phyloP scores from a whole-genome alignment of 2,329 filamentous ascomycete genomes.

The Penicillium janthinellum region DNA sequence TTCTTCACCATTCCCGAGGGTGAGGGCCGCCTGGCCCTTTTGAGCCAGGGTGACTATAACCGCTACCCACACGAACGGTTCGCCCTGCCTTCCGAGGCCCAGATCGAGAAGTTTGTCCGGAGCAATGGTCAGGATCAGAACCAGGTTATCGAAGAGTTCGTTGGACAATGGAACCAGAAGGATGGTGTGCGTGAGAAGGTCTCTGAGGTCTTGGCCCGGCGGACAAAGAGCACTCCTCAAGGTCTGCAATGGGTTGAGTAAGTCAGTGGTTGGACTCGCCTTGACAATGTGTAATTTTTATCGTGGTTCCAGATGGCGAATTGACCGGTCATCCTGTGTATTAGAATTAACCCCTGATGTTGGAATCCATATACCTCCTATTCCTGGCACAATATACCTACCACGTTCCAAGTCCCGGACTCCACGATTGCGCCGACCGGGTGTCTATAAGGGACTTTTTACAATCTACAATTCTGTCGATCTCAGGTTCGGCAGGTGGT shows the following conservation, averaged over 20 bases:
- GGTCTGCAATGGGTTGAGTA: constrained; percentile 38
- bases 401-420: no score
- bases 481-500: no score
- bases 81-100: constrained; percentile 70
- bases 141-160: constrained; percentile 65
- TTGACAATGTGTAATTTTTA: constrained; percentile 25
- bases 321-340: constrained; percentile 17
- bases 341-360: constrained; percentile 22
- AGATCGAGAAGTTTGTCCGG: constrained; percentile 50
- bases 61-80: constrained; percentile 72
- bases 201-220: constrained; percentile 66
- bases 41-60: constrained; percentile 63
- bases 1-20: constrained; percentile 66
- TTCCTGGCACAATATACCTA: neutral
- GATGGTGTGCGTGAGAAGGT: constrained; percentile 71
- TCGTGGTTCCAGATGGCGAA: constrained; percentile 12
- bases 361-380: constrained; percentile 14
- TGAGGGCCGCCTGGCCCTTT: constrained; percentile 58
- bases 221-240: constrained; percentile 53
- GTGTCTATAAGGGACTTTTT: no score
- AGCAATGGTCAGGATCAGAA: constrained; percentile 51
- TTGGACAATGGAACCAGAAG: constrained; percentile 62
- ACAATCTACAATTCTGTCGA: no score
- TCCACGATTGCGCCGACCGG: no score
- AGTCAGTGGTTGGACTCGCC: constrained; percentile 2